phyloP scores from a whole-genome alignment of 202 grass and related monocot genomes.

The Eragrostis tef region DNA sequence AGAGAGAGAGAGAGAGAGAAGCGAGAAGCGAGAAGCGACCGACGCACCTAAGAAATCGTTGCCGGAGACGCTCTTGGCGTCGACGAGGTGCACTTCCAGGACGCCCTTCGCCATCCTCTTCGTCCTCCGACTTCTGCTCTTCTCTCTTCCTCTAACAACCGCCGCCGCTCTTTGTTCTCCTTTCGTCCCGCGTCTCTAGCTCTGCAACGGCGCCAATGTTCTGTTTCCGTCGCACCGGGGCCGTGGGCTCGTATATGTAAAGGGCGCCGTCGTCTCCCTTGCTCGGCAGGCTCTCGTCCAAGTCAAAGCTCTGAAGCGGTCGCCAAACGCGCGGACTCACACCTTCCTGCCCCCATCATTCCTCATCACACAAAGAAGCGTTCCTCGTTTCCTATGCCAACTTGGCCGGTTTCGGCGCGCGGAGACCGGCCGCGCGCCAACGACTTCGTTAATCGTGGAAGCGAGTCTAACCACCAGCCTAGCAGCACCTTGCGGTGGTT shows the following conservation, averaged over 20 bases:
- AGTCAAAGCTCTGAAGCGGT: conserved; percentile 40
- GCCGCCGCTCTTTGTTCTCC: not conserved
- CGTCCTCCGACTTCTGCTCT: not conserved
- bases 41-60: conserved; percentile 72
- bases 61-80: conserved; percentile 69
- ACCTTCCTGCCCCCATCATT: not conserved
- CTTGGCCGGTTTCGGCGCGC: not conserved
- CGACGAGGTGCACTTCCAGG: conserved; percentile 74
- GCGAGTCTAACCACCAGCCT: not conserved
- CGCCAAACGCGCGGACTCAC: not conserved
- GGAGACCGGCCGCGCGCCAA: too few relatives aligned
- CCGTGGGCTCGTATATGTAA: conserved; percentile 1
- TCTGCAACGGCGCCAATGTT: not conserved
- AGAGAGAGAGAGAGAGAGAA: too few relatives aligned
- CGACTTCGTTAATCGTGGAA: not conserved
- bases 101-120: conserved; percentile 60
- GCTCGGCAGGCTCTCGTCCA: not conserved
- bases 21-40: not conserved
- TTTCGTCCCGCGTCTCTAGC: conserved; percentile 4
- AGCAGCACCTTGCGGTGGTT: not conserved
- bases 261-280: not conserved
- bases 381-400: not conserved
- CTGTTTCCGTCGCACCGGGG: not conserved
- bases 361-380: not conserved
- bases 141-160: not conserved